phyloP scores from a whole-genome alignment of 2,329 filamentous ascomycete genomes.

The Aspergillus sp. region DNA sequence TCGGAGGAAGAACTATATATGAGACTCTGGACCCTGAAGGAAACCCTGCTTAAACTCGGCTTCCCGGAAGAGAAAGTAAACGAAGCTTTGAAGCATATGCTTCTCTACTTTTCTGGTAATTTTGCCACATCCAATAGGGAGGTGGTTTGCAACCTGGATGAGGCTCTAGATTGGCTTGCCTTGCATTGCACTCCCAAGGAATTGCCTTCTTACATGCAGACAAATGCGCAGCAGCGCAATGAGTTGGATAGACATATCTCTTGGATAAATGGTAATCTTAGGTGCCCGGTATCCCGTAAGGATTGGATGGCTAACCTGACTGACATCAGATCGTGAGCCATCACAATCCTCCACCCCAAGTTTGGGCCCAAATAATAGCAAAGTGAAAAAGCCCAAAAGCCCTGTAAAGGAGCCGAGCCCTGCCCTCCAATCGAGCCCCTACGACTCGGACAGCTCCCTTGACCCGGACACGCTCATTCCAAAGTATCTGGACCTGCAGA shows the following conservation, averaged over 20 bases:
- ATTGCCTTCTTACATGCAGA: slow-evolving; percentile 69
- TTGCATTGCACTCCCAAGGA: slow-evolving; percentile 69
- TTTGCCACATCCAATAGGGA: slow-evolving; percentile 58
- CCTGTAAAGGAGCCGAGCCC: slow-evolving; percentile 28
- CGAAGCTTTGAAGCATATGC: slow-evolving; percentile 65
- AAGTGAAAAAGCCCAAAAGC: slow-evolving; percentile 29
- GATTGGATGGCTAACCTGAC: slow-evolving; percentile 36
- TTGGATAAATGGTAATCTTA: slow-evolving; percentile 40
- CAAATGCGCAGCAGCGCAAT: slow-evolving; percentile 30
- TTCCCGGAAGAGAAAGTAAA: slow-evolving; percentile 67
- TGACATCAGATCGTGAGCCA: slow-evolving; percentile 32
- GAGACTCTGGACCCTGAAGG: slow-evolving; percentile 81
- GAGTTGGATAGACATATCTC: slow-evolving; percentile 36
- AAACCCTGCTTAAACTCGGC: slow-evolving; percentile 68
- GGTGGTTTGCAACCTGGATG: slow-evolving; percentile 80
- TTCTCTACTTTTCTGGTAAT: slow-evolving; percentile 68
- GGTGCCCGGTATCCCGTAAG: slow-evolving; percentile 14
- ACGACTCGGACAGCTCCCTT: slow-evolving; percentile 63
- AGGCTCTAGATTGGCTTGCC: slow-evolving; percentile 89
- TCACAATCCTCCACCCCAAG: slow-evolving; percentile 30
- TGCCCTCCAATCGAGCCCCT: slow-evolving; percentile 27
- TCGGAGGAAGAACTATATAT: slow-evolving; percentile 77
- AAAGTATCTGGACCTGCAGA: slow-evolving; percentile 74
- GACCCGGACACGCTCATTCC: slow-evolving; percentile 75
- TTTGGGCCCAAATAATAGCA: slow-evolving; percentile 25